A percentile compares a stretch with the other conserved stretches of the same genome.
phyloP scores from a whole-genome alignment of 306 rosid species.

The Lotus japonicus region DNA sequence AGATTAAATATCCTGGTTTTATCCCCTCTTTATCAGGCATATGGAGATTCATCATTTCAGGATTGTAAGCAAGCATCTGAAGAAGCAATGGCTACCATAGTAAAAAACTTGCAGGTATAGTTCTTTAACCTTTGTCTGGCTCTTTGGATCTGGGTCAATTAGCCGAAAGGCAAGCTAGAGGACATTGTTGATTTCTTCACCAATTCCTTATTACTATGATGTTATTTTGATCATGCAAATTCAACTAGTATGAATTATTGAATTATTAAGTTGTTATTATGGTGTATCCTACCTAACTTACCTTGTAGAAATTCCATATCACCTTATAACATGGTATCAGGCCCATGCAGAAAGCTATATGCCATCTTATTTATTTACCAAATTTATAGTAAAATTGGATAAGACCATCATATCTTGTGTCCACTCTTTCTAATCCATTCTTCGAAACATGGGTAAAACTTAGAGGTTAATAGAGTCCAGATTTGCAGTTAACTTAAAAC shows the following conservation, averaged over 20 bases:
- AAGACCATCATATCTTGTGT: not conserved
- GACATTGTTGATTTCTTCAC: not conserved
- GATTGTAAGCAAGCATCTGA: conserved; percentile 92
- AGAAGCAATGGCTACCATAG: conserved; percentile 66
- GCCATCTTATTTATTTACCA: not conserved
- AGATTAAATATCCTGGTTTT: conserved; percentile 15
- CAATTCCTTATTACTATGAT: not conserved
- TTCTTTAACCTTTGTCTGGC: conserved; percentile 8
- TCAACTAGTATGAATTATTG: not conserved
- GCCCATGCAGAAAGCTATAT: not conserved
- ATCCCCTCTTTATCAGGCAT: conserved; percentile 42
- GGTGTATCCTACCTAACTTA: not conserved
- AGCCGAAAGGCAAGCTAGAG: conserved; percentile 3
- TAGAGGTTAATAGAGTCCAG: not conserved
- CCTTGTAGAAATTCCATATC: conserved; percentile 1
- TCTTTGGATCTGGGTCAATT: not conserved
- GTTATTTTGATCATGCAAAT: not conserved
- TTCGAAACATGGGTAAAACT: not conserved
- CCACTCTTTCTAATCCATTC: not conserved
- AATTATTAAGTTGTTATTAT: conserved; percentile 4
- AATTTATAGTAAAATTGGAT: not conserved
- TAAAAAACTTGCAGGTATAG: conserved; percentile 70
- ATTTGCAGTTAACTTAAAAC: not conserved
- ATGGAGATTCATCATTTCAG: conserved; percentile 87
- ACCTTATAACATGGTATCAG: conserved; percentile 4